Conservation (phyloP, 2,329 filamentous ascomycete species). For the Phialophora tarda region DNA sequence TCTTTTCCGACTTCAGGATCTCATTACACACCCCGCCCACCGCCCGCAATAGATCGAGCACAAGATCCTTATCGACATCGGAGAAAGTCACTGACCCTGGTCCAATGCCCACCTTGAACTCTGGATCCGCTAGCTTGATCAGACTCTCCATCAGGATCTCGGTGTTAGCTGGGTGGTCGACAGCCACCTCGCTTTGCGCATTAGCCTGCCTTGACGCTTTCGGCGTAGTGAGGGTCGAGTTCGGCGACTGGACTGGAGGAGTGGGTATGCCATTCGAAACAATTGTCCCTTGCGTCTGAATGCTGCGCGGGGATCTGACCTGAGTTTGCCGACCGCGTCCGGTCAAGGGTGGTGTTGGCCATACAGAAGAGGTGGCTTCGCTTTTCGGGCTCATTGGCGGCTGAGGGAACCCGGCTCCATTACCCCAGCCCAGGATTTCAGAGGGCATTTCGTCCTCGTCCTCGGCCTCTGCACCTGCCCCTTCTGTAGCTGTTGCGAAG, state of each 20-base stretch:
- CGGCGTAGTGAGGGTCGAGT: constrained; percentile 13
- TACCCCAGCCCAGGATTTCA: constrained; percentile 40
- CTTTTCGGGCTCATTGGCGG: constrained; percentile 26
- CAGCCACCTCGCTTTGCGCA: constrained; percentile 7
- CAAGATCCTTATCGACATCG: constrained; percentile 61
- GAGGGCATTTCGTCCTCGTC: constrained; percentile 46
- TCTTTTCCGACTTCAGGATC: constrained; percentile 60
- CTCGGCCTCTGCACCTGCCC: constrained; percentile 44
- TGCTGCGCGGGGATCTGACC: constrained; percentile 22
- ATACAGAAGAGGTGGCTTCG: constrained; percentile 17
- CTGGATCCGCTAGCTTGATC: constrained; percentile 40
- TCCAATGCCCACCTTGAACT: constrained; percentile 31
- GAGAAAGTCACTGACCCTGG: constrained; percentile 42
- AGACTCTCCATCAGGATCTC: constrained; percentile 40
- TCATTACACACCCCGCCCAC: constrained; percentile 60
- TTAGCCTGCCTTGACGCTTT: not conserved
- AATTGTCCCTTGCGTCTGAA: constrained; percentile 22
- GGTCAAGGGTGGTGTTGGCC: constrained; percentile 24
- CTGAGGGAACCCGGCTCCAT: constrained; percentile 24
- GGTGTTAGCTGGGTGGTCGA: constrained; percentile 36
- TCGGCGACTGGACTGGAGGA: constrained; percentile 32
- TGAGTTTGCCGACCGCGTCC: constrained; percentile 22
- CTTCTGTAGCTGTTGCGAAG: constrained; percentile 68
- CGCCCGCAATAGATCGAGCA: constrained; percentile 60
- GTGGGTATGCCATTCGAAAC: constrained; percentile 35